Base-by-base conservation (phyloP, 768 basidiomycete genomes). In the Lactarius trivialis region DNA sequence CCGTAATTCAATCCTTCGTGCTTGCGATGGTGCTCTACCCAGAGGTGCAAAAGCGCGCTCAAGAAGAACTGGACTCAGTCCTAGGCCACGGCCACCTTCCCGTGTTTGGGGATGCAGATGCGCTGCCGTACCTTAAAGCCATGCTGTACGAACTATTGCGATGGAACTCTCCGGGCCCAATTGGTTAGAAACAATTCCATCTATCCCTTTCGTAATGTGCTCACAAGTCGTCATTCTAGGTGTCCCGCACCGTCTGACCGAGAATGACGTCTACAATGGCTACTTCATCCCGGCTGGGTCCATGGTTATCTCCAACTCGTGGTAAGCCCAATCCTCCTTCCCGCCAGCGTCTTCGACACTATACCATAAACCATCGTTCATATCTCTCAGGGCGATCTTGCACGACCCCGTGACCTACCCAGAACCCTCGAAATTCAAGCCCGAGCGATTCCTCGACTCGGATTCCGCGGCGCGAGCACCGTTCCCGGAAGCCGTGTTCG, bases 21-120 rank as follows among this genome's bases (percentile, higher is more conserved):
- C 61, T 74, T 3, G 71, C 69, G 17, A 72, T 75, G 72, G 65
- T 69, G 8, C 61, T 72, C 15, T 60, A 73, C 54, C 75, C 74
- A 0, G 64, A 71, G 5, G 64, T 63, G 6, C 74, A 73, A 52
- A 58, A 19, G 36, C 61, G 68, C 51, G 73, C 71, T 4, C 74
- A 71, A 56, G 69, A 59, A 52, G 75, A 74, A 61, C 64, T 75
- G 2, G 73, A 76, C 64, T 56, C 56, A 1, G 60, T 58, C 4
- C 32, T 61, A 28, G 60, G 56, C 39, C 55, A 50, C 7, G 60
- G 30, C 21, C 48, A 53, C 56, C 52, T 61, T n/a, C 56, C 60
- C 1, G 43, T 49, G 15, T 55, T 61, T 28, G 57, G 30, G n/a
- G 63, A 65, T 43, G 33, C 19, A 43, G 24, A 56, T 15, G 21